phyloP scores from a whole-genome alignment of 1,284 basidiomycete species.

The Lentinula novae-zelandiae region DNA sequence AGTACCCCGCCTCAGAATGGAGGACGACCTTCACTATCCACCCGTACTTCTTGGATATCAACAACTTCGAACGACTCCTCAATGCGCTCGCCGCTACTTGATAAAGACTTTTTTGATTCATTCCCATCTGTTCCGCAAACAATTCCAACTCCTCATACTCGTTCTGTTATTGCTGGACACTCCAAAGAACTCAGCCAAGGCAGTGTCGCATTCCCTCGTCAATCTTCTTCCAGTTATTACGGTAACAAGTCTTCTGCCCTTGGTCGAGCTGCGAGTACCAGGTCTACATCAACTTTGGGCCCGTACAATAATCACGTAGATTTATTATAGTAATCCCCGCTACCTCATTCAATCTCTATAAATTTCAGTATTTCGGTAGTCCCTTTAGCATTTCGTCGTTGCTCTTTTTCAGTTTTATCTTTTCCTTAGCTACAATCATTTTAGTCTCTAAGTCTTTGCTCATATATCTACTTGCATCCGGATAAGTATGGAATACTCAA shows the following conservation, averaged over 20 bases:
- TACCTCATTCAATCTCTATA: not conserved
- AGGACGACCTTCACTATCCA: not conserved
- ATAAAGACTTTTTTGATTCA: conserved; percentile 49
- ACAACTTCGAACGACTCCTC: conserved; percentile 33
- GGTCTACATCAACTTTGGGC: conserved; percentile 5
- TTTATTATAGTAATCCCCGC: not conserved
- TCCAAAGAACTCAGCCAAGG: not conserved
- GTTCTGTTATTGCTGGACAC: not conserved
- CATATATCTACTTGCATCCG: no score
- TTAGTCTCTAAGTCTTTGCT: no score
- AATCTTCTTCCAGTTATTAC: not conserved
- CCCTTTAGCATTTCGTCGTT: not conserved
- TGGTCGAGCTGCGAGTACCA: not conserved
- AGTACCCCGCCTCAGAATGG: conserved; percentile 6
- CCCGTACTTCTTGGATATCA: conserved; percentile 40
- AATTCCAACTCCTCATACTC: conserved; percentile 24
- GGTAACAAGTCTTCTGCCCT: not conserved
- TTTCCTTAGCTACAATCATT: no score
- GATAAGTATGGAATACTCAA: no score
- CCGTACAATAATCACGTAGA: conserved; percentile 2
- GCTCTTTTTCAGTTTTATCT: no score
- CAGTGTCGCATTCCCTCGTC: not conserved
- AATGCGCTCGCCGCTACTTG: conserved; percentile 38
- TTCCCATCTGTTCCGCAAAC: conserved; percentile 53
- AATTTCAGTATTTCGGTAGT: not conserved